These are phyloP conservation scores for Clonostachys solani DNA, from an alignment of 2,329 filamentous ascomycete species.

Conservation along the genomic window DNA sequence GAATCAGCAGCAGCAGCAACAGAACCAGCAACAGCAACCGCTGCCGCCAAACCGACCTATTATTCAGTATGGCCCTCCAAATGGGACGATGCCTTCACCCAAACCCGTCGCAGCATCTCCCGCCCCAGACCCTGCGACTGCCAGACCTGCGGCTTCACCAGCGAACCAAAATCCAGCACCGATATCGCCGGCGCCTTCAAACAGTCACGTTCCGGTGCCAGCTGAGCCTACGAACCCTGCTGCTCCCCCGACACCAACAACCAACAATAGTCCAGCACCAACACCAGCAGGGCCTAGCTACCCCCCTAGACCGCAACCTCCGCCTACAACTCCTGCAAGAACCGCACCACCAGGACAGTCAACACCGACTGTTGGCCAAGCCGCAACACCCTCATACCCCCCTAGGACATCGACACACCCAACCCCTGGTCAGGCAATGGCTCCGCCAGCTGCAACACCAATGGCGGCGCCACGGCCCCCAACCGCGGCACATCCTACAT, in stretches of 20 bases:
- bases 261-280: conserved; percentile 3
- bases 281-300: conserved; percentile 5
- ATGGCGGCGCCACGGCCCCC: not conserved
- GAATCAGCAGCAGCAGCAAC: conserved; percentile 17
- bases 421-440: conserved; percentile 1
- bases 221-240: conserved; percentile 9
- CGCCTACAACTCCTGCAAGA: conserved; percentile 7
- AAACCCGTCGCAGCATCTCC: conserved; percentile 10
- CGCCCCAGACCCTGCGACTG: conserved; percentile 9
- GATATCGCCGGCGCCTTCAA: not conserved
- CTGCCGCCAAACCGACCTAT: conserved; percentile 41
- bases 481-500: conserved; percentile 3
- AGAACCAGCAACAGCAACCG: conserved; percentile 7
- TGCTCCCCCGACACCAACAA: conserved; percentile 5
- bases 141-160: conserved; percentile 9
- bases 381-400: conserved; percentile 1
- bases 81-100: conserved; percentile 49
- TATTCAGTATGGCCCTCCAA: conserved; percentile 62
- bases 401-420: not conserved
- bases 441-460: not conserved
- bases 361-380: not conserved
- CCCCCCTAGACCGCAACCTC: conserved; percentile 1
- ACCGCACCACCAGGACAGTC: conserved; percentile 15
- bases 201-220: not conserved
- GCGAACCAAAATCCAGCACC: no score